phyloP scores from a whole-genome alignment of 805 yeast genomes.

The Wickerhamomyces rabaulensis region DNA sequence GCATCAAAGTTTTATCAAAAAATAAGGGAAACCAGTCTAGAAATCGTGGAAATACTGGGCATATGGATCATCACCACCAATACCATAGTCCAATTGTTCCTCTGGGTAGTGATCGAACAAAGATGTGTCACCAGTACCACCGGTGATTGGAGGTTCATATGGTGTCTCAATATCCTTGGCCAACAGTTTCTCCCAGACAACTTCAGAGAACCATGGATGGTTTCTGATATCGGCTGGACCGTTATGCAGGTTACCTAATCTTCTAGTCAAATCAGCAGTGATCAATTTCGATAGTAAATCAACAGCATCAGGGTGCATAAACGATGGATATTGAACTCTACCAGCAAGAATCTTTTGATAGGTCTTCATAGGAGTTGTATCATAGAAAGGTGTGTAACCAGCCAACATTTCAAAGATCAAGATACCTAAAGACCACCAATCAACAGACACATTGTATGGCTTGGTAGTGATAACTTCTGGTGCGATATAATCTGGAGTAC shows the following conservation, averaged over 20 bases:
- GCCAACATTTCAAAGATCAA: constrained; percentile 91
- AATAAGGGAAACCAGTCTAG: constrained; percentile 20
- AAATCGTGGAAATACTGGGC: constrained; percentile 57
- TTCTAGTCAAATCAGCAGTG: constrained; percentile 74
- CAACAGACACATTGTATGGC: constrained; percentile 92
- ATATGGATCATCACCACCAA: constrained; percentile 67
- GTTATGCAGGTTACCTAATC: constrained; percentile 80
- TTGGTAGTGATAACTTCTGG: constrained; percentile 93
- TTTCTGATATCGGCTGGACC: constrained; percentile 82
- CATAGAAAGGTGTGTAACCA: constrained; percentile 93
- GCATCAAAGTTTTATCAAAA: too few species aligned
- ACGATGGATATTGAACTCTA: constrained; percentile 70
- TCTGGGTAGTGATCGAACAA: constrained; percentile 80
- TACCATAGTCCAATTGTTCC: constrained; percentile 83
- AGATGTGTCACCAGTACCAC: constrained; percentile 91
- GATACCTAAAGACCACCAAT: constrained; percentile 97
- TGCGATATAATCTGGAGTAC: constrained; percentile 95
- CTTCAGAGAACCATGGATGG: constrained; percentile 91
- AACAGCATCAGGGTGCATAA: constrained; percentile 70
- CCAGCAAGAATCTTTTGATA: constrained; percentile 87
- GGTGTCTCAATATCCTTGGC: constrained; percentile 91
- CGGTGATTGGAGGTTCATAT: constrained; percentile 90
- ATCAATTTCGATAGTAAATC: constrained; percentile 71
- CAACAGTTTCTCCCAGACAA: constrained; percentile 84
- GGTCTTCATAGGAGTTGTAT: constrained; percentile 88